phyloP scores from a whole-genome alignment of 805 yeast species.

The Suhomyces prunicola region DNA sequence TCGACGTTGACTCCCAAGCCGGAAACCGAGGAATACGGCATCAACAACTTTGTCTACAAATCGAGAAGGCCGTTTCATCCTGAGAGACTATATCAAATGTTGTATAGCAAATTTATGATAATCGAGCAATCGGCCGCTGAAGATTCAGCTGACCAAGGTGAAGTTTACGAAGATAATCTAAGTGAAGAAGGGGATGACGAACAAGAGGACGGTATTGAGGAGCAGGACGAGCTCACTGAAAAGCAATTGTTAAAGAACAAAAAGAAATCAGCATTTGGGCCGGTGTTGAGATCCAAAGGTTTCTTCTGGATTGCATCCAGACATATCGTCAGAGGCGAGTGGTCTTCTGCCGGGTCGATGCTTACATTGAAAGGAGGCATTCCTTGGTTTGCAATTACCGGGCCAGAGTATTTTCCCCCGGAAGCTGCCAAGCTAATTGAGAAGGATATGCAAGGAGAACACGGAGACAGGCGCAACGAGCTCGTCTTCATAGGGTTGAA shows the following conservation, averaged over 20 bases:
- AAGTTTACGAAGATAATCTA: slow-evolving; percentile 10
- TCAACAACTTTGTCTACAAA: slow-evolving; percentile 40
- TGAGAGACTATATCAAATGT: slow-evolving; percentile 32
- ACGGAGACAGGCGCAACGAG: slow-evolving; percentile 46
- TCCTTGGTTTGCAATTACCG: slow-evolving; percentile 41
- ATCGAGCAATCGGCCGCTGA: slow-evolving; percentile 17
- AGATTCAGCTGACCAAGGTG: slow-evolving; percentile 15
- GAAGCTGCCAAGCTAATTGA: slow-evolving; percentile 28
- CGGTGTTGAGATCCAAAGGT: slow-evolving; percentile 41
- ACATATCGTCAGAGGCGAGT: slow-evolving; percentile 39
- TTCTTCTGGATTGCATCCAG: slow-evolving; percentile 46
- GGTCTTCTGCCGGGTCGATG: slow-evolving; percentile 45
- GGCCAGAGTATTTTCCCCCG: slow-evolving; percentile 30
- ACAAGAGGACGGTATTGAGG: slow-evolving; percentile 9
- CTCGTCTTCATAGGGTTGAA: slow-evolving; percentile 44
- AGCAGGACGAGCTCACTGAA: slow-evolving; percentile 18
- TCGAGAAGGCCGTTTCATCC: slow-evolving; percentile 47
- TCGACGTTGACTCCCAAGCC: slow-evolving; percentile 37
- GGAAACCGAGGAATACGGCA: slow-evolving; percentile 47
- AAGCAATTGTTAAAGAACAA: slow-evolving; percentile 30
- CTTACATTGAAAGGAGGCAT: slow-evolving; percentile 39
- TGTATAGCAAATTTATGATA: slow-evolving; percentile 34
- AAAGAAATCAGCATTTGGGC: slow-evolving; percentile 33
- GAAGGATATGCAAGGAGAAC: slow-evolving; percentile 35
- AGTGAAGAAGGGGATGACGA: slow-evolving; percentile 16